Percentiles rank a stretch among this genome's conserved stretches.
These are phyloP conservation scores for Penicillium hesseltinei DNA, from an alignment of 2,329 filamentous ascomycete species.

Conservation along the genomic window DNA sequence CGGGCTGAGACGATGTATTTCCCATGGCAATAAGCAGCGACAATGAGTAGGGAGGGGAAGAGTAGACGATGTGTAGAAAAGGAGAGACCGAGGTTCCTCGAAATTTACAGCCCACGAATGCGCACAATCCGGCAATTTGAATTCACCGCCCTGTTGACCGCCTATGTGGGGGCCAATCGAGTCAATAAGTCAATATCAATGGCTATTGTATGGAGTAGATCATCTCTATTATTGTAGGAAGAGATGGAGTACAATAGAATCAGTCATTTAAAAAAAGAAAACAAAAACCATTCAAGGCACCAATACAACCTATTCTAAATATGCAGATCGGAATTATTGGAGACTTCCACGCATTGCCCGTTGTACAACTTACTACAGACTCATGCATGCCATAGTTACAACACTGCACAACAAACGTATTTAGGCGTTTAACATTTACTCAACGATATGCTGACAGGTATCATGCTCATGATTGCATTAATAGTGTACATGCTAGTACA, in stretches of 20 bases:
- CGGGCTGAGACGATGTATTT: constrained; percentile 3
- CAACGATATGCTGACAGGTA: neutral
- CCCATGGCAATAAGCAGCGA: neutral
- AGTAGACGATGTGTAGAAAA: neutral
- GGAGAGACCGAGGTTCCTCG: neutral
- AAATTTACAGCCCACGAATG: constrained; percentile 2
- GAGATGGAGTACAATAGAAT: neutral
- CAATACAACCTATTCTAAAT: neutral
- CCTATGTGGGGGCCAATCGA: neutral
- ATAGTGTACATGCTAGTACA: constrained; percentile 18
- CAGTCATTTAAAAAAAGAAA: neutral
- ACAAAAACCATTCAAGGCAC: neutral
- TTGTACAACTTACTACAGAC: neutral
- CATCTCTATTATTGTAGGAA: neutral
- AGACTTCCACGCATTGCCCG: neutral
- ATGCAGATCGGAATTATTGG: too few relatives aligned
- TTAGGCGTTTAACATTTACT: neutral
- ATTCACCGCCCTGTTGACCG: neutral
- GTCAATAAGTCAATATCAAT: neutral
- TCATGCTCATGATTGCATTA: constrained; percentile 9
- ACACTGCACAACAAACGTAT: neutral
- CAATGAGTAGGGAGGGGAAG: neutral
- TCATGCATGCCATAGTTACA: neutral
- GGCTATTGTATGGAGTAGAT: neutral
- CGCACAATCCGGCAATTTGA: neutral